phyloP scores from a whole-genome alignment of 148 eudicot genomes.

The Rhododendron henanense region DNA sequence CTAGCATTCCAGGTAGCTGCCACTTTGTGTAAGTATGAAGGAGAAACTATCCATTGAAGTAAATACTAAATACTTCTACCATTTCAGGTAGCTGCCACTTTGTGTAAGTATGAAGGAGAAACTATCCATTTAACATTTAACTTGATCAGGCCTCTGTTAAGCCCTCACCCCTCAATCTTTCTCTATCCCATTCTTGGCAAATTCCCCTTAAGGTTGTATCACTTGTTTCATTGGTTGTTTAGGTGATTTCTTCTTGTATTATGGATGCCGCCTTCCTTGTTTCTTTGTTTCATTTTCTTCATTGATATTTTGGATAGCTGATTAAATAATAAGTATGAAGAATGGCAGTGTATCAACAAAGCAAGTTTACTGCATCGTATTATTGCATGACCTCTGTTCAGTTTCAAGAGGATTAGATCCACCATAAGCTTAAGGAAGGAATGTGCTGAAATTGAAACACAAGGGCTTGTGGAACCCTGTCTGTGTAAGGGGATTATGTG shows the following conservation, averaged over 20 bases:
- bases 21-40: not conserved
- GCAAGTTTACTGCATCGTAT: not conserved
- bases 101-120: not conserved
- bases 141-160: not conserved
- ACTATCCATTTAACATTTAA: not conserved
- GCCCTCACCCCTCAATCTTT: not conserved
- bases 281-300: not conserved
- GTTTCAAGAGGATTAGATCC: conserved; percentile 1
- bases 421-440: not conserved
- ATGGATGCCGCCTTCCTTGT: not conserved
- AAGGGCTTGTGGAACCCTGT: not conserved
- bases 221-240: not conserved
- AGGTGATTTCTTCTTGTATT: not conserved
- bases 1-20: not conserved
- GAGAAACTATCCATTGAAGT: not conserved
- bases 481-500: not conserved
- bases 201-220: not conserved
- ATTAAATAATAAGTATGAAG: not conserved
- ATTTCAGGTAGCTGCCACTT: not conserved
- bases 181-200: not conserved
- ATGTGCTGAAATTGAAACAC: not conserved
- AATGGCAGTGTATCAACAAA: not conserved
- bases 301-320: not conserved
- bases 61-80: not conserved
- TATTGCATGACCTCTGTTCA: not conserved